A percentile compares a stretch with the other conserved stretches of the same genome.
Conservation (phyloP, 2,329 filamentous ascomycete species). For the Coniochaeta hoffmannii region DNA sequence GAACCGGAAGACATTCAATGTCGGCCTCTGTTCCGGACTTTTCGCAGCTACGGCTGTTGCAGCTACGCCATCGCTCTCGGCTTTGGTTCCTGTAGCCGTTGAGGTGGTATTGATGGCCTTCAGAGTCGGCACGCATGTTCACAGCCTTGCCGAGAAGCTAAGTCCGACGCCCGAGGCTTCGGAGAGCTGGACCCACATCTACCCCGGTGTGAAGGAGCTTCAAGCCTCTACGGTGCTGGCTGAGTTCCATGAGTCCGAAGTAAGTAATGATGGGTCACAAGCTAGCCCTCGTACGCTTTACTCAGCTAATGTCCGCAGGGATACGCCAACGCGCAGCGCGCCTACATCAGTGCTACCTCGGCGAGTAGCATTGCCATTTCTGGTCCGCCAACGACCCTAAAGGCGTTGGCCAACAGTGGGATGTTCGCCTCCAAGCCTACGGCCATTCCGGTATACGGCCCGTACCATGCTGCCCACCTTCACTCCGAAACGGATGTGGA, state of each 20-base stretch:
- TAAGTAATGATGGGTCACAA: conserved; percentile 18
- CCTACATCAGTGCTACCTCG: conserved; percentile 47
- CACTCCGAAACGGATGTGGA: conserved; percentile 35
- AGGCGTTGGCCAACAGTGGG: conserved; percentile 31
- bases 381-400: conserved; percentile 43
- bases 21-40: conserved; percentile 62
- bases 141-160: conserved; percentile 38
- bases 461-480: conserved; percentile 50
- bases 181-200: conserved; percentile 60
- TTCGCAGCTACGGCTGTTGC: conserved; percentile 63
- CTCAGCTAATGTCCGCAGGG: conserved; percentile 19
- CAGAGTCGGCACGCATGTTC: conserved; percentile 51
- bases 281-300: not conserved
- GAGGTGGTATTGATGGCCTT: conserved; percentile 61
- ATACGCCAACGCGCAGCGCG: conserved; percentile 34
- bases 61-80: conserved; percentile 52
- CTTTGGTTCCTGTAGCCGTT: conserved; percentile 54
- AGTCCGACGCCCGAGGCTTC: conserved; percentile 32
- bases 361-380: conserved; percentile 43
- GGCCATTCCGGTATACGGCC: conserved; percentile 46
- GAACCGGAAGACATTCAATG: conserved; percentile 42
- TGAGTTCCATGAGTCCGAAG: conserved; percentile 50
- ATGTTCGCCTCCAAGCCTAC: conserved; percentile 33
- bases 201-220: conserved; percentile 47
- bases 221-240: conserved; percentile 42